phyloP scores from a whole-genome alignment of 345 rosid species.

The Psidium friedrichsthalianum region DNA sequence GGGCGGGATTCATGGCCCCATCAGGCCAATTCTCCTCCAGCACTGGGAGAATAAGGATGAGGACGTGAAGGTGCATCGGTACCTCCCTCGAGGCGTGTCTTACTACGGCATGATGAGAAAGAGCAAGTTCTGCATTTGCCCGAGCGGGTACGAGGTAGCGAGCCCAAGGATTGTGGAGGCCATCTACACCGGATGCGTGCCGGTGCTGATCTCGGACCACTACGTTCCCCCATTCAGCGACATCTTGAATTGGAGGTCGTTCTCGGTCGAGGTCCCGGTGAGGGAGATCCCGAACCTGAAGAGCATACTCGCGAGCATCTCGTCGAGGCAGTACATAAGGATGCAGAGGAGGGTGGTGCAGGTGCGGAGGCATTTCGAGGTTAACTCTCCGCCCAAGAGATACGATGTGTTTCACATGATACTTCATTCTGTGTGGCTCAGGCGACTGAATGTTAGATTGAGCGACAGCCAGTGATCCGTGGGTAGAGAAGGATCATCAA shows the following conservation, averaged over 20 bases:
- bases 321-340: slow-evolving; percentile 67
- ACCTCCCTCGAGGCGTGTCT: slow-evolving; percentile 62
- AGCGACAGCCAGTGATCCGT: not conserved
- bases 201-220: slow-evolving; percentile 70
- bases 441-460: slow-evolving; percentile 57
- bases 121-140: slow-evolving; percentile 82
- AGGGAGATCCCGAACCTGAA: slow-evolving; percentile 66
- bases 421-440: slow-evolving; percentile 80
- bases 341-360: slow-evolving; percentile 70
- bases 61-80: slow-evolving; percentile 48
- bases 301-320: slow-evolving; percentile 40
- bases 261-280: slow-evolving; percentile 55
- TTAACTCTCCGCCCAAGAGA: slow-evolving; percentile 66
- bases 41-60: slow-evolving; percentile 82
- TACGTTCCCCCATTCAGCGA: slow-evolving; percentile 87
- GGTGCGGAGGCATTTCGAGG: slow-evolving; percentile 69
- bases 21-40: slow-evolving; percentile 66
- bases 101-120: slow-evolving; percentile 67
- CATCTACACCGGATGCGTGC: slow-evolving; percentile 74
- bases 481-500: not conserved
- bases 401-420: slow-evolving; percentile 92
- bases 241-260: slow-evolving; percentile 70
- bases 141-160: slow-evolving; percentile 92
- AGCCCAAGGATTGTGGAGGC: slow-evolving; percentile 87
- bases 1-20: slow-evolving; percentile 89